Percentiles rank a stretch among this genome's conserved stretches.
These are phyloP conservation scores for Pseudoturritis turrita DNA, from an alignment of 345 rosid genomes.

Conservation along the genomic window DNA sequence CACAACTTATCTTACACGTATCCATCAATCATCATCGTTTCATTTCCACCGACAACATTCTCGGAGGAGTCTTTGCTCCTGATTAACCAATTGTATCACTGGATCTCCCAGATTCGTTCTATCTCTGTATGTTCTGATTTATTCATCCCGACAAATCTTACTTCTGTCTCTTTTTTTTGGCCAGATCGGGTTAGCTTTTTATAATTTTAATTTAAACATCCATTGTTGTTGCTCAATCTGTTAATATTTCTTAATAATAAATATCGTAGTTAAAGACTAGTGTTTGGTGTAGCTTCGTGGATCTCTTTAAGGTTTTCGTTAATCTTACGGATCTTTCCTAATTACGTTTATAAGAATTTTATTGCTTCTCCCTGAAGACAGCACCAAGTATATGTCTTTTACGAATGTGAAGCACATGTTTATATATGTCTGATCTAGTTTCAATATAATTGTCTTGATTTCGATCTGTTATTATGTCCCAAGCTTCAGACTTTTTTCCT, in stretches of 20 bases:
- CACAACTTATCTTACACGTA: constrained; percentile 15
- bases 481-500: constrained; percentile 6
- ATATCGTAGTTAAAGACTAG: neutral
- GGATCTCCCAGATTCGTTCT: constrained; percentile 28
- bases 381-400: neutral
- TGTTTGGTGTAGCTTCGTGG: neutral
- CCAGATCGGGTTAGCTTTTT: constrained; percentile 10
- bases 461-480: constrained; percentile 9
- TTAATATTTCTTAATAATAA: neutral
- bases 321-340: constrained; percentile 21
- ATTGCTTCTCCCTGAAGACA: constrained; percentile 25
- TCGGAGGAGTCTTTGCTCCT: neutral
- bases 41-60: constrained; percentile 16
- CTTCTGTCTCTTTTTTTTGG: neutral
- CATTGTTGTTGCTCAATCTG: constrained; percentile 8
- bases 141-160: constrained; percentile 13
- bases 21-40: constrained; percentile 1
- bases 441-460: constrained; percentile 5
- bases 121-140: constrained; percentile 21
- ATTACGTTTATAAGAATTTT: neutral
- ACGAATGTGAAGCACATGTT: neutral
- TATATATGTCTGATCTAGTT: neutral
- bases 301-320: constrained; percentile 6
- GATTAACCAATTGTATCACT: neutral
- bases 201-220: neutral